Percentiles rank a stretch among this genome's conserved stretches.
These are phyloP conservation scores for Rasamsonia emersonii DNA, from an alignment of 2,329 filamentous ascomycete species.

Conservation along the genomic window DNA sequence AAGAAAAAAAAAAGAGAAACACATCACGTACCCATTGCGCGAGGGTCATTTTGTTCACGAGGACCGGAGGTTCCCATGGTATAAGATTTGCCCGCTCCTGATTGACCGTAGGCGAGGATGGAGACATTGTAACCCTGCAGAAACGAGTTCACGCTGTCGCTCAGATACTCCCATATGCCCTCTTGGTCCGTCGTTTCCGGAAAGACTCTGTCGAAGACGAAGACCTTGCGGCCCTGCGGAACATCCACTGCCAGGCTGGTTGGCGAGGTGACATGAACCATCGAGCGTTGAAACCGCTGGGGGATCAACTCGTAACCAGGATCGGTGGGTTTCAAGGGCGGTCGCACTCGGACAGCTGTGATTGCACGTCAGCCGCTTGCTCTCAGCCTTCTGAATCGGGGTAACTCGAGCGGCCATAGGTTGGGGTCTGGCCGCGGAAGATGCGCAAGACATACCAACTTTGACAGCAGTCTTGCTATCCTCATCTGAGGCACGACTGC, in stretches of 20 bases:
- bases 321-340: slow-evolving; percentile 71
- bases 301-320: slow-evolving; percentile 93
- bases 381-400: slow-evolving; percentile 4
- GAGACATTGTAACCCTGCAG: slow-evolving; percentile 98
- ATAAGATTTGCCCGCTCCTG: slow-evolving; percentile 93
- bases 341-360: slow-evolving; percentile 83
- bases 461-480: slow-evolving; percentile 85
- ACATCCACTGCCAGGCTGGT: slow-evolving; percentile 85
- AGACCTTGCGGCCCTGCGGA: slow-evolving; percentile 84
- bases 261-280: slow-evolving; percentile 78
- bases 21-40: slow-evolving; percentile 63
- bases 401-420: slow-evolving; percentile 3
- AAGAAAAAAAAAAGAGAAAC: slow-evolving; percentile 8
- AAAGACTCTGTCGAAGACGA: slow-evolving; percentile 95
- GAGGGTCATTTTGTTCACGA: slow-evolving; percentile 59
- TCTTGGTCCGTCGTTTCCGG: slow-evolving; percentile 73
- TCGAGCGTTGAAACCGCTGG: slow-evolving; percentile 86
- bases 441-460: slow-evolving; percentile 96
- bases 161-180: slow-evolving; percentile 88
- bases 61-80: slow-evolving; percentile 97
- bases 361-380: slow-evolving; percentile 10
- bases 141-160: slow-evolving; percentile 82
- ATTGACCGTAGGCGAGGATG: slow-evolving; percentile 92
- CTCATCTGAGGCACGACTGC: slow-evolving; percentile 81
- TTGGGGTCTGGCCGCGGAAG: too few relatives aligned